Evolutionary conservation across 345 rosid genomes (phyloP).

Genomic region (Salix viminalis): DNA sequence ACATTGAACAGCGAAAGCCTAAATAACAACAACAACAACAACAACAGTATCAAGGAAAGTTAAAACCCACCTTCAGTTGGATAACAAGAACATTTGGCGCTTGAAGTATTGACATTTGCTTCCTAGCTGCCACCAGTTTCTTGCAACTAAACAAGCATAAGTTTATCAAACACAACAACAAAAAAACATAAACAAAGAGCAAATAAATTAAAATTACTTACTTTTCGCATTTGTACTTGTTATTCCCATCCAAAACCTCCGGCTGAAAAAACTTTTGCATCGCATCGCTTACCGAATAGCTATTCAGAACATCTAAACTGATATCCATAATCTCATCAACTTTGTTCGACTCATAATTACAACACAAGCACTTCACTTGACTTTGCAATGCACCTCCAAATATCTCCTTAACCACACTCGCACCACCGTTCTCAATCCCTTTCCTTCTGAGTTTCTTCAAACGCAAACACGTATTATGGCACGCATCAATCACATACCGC

Average conservation of each 20-base stretch:
- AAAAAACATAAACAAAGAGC: neutral
- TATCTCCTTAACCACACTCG: slow-evolving; percentile 66
- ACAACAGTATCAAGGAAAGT: neutral
- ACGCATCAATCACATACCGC: slow-evolving; percentile 87
- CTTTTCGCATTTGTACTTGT: slow-evolving; percentile 90
- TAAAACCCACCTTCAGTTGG: slow-evolving; percentile 71
- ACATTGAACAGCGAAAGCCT: slow-evolving; percentile 7
- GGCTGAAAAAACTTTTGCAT: slow-evolving; percentile 86
- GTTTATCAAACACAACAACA: neutral
- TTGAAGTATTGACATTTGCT: slow-evolving; percentile 86
- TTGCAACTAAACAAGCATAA: slow-evolving; percentile 66
- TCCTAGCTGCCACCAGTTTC: slow-evolving; percentile 91
- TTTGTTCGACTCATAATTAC: slow-evolving; percentile 83
- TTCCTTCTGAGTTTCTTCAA: slow-evolving; percentile 68
- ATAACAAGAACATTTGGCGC: slow-evolving; percentile 92
- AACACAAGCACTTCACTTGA: slow-evolving; percentile 86
- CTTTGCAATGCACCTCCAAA: slow-evolving; percentile 96
- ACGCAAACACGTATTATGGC: slow-evolving; percentile 85
- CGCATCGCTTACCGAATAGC: slow-evolving; percentile 68
- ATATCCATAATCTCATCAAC: slow-evolving; percentile 98
- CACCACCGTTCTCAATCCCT: slow-evolving; percentile 27
- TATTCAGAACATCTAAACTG: slow-evolving; percentile 71
- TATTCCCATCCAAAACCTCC: slow-evolving; percentile 86
- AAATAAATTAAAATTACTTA: slow-evolving; percentile 22
- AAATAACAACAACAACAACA: neutral